Evolutionary conservation across 2,329 filamentous ascomycete genomes (phyloP), one percentile per base, ranked within the genome.

Genomic region (Escovopsis sp.): DNA sequence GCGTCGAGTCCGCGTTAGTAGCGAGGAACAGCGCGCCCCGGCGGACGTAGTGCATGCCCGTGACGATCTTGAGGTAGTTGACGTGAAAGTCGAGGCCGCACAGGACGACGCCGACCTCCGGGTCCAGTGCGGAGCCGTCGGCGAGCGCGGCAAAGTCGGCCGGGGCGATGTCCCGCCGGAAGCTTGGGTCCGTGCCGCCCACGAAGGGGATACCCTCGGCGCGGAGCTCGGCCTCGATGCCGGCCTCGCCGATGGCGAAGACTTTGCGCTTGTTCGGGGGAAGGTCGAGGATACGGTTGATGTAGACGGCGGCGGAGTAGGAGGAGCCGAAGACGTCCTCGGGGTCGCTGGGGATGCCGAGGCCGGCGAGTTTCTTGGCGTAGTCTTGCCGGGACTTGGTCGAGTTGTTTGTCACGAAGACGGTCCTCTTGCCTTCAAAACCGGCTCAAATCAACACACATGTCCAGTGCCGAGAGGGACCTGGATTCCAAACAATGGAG

Each of bases 401-500:
- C 52, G 86, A 94, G 65, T 98, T 98, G 64, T 98, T 98, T 28
- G 90, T 98, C 35, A 98, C 90, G 53, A 98, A 98, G 36, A 98
- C 77, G 25, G 90, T 71, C 54, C 79, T 79, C 60, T 98, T 98
- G 53, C 84, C 87, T 90, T 35, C 19, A 12, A n/a, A n/a, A n/a
- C n/a, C n/a, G n/a, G n/a, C n/a, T n/a, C n/a, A n/a, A n/a, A n/a
- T n/a, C n/a, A n/a, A n/a, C n/a, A n/a, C n/a, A n/a, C n/a, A n/a
- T n/a, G n/a, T n/a, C n/a, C n/a, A n/a, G n/a, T n/a, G n/a, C n/a
- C n/a, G 17, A 31, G 14, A 17, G 10, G 11, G 15, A 5, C 18
- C 1, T 33, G 17, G 9, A 5, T 13, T 28, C 15, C 34, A n/a
- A n/a, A n/a, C n/a, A n/a, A n/a, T 26, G 11, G 10, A 10, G 31